Conservation (phyloP, 306 rosid genomes). For the Albizia julibrissin region DNA sequence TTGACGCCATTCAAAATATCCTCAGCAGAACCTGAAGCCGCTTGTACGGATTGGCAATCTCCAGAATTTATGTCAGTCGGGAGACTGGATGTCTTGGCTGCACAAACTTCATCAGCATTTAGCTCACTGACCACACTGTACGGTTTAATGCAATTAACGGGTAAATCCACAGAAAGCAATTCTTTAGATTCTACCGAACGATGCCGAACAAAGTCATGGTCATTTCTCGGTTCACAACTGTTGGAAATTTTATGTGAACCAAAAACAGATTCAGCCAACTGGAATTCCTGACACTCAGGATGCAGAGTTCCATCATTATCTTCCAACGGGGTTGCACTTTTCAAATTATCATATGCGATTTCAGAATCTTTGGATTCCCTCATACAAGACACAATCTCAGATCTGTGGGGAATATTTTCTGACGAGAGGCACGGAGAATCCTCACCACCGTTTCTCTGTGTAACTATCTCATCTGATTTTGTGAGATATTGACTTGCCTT, state of each 20-base stretch:
- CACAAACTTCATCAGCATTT: slow-evolving; percentile 30
- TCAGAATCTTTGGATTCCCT: slow-evolving; percentile 38
- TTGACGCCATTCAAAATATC: slow-evolving; percentile 25
- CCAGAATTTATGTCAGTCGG: slow-evolving; percentile 37
- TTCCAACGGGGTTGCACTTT: slow-evolving; percentile 20
- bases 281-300: slow-evolving; percentile 26
- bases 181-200: slow-evolving; percentile 19
- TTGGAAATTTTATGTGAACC: slow-evolving; percentile 17
- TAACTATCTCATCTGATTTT: slow-evolving; percentile 11
- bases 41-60: slow-evolving; percentile 33
- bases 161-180: slow-evolving; percentile 24
- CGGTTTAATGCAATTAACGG: slow-evolving; percentile 29
- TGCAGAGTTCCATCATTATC: slow-evolving; percentile 9
- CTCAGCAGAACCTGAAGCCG: slow-evolving; percentile 14
- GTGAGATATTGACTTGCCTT: slow-evolving; percentile 32
- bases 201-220: slow-evolving; percentile 30
- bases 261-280: slow-evolving; percentile 2
- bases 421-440: slow-evolving; percentile 29
- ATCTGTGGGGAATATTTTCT: slow-evolving; percentile 32
- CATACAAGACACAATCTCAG: background rate
- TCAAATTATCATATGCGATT: slow-evolving; percentile 26
- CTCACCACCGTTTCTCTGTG: slow-evolving; percentile 30
- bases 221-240: slow-evolving; percentile 28
- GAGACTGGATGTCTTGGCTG: slow-evolving; percentile 17
- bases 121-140: slow-evolving; percentile 24